Base-by-base conservation (phyloP, 192 early-diverging fungal genomes). In the Coemansia sp. region DNA sequence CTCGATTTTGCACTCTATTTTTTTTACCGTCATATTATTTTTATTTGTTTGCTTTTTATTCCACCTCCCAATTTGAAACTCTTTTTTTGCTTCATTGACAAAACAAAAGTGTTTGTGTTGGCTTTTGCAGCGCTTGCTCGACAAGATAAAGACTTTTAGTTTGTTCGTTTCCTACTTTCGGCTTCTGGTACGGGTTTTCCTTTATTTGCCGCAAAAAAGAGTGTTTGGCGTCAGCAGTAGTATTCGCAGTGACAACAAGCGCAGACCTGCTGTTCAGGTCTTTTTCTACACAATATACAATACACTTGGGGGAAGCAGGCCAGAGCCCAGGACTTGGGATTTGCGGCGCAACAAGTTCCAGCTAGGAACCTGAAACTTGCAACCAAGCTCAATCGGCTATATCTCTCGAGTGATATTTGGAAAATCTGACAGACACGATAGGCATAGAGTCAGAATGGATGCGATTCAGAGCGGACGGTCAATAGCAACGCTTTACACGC, bases 401-500 rank as follows among this genome's bases (percentile, higher is more conserved):
- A n/a, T n/a, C n/a, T n/a, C n/a, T n/a, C n/a, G n/a, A n/a, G n/a
- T n/a, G n/a, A n/a, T n/a, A n/a, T n/a, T n/a, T n/a, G n/a, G n/a
- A n/a, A n/a, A n/a, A n/a, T n/a, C n/a, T n/a, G n/a, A n/a, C n/a
- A n/a, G n/a, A 57, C 29, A 32, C 16, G 10, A 28, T 55, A 55
- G 2, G 18, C 56, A 32, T 29, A 2, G 11, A 25, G 14, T 31
- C 28, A 54, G 54, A 49, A 33, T 40, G 32, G 16, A 48, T 29
- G 42, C 7, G 10, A 20, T 45, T 30, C 58, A n/a, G 36, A 16
- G 50, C 40, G 45, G 29, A 30, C 34, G 18, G 31, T 31, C 48
- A 17, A 8, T 57, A 29, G 45, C 63, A 14, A 20, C 48, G 30
- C 58, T 80, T 30, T 72, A 80, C 50, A 63, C 52, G 10, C 72